These are phyloP conservation scores for Sphaerulina musiva DNA, from an alignment of 2,329 filamentous ascomycete genomes.

Conservation along the genomic window DNA sequence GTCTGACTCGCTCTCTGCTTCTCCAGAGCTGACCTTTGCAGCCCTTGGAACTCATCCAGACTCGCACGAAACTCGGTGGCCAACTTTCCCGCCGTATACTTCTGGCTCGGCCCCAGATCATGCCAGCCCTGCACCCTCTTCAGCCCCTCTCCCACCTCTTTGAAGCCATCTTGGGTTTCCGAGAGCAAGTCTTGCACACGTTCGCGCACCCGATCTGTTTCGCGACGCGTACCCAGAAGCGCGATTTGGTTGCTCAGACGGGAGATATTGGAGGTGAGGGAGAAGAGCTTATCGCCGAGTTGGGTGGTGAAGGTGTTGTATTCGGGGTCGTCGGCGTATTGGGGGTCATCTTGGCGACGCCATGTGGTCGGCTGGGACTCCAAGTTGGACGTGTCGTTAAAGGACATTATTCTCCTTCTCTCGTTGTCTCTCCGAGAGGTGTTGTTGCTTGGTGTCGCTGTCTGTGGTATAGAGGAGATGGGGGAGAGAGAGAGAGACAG, in stretches of 20 bases:
- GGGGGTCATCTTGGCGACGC: constrained; percentile 61
- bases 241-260: constrained; percentile 77
- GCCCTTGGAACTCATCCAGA: constrained; percentile 80
- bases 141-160: constrained; percentile 84
- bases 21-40: constrained; percentile 86
- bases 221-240: constrained; percentile 79
- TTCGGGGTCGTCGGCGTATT: constrained; percentile 86
- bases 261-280: constrained; percentile 79
- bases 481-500: not conserved
- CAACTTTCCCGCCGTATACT: constrained; percentile 92
- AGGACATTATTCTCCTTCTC: constrained; percentile 71
- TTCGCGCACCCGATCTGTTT: constrained; percentile 85
- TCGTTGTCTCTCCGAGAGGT: not conserved
- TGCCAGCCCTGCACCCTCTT: constrained; percentile 78
- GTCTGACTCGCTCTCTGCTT: constrained; percentile 83
- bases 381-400: constrained; percentile 75
- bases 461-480: not conserved
- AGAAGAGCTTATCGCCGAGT: constrained; percentile 82
- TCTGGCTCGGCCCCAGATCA: constrained; percentile 72
- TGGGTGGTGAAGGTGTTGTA: constrained; percentile 77
- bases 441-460: not conserved
- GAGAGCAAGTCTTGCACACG: constrained; percentile 81
- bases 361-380: constrained; percentile 69
- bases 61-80: constrained; percentile 87
- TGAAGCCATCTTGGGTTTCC: constrained; percentile 79